phyloP scores from a whole-genome alignment of 2,329 filamentous ascomycete genomes.

The Sporothrix inflata region DNA sequence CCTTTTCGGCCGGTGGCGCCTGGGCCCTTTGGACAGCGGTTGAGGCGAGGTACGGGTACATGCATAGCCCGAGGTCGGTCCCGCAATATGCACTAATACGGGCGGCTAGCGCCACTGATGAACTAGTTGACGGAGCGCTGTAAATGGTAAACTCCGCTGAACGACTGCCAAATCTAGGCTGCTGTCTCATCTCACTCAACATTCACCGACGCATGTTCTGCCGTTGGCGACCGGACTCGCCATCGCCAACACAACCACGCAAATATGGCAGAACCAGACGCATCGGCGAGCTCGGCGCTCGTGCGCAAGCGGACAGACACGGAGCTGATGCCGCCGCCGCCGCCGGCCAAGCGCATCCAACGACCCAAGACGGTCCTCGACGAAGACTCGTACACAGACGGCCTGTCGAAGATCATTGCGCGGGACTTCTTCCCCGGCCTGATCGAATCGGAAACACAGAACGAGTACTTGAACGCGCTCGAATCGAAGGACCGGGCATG shows the following conservation, averaged over 20 bases:
- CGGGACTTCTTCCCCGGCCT: conserved; percentile 96
- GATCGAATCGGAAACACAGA: conserved; percentile 80
- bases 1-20: background rate
- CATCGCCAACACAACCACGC: background rate
- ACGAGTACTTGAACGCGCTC: conserved; percentile 89
- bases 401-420: conserved; percentile 90
- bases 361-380: conserved; percentile 84
- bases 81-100: background rate
- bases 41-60: background rate
- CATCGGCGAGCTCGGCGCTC: conserved; percentile 58
- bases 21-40: background rate
- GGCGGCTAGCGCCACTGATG: background rate
- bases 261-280: conserved; percentile 28
- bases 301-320: conserved; percentile 69
- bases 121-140: background rate
- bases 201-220: background rate
- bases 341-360: conserved; percentile 85
- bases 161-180: background rate
- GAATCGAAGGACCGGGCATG: conserved; percentile 83
- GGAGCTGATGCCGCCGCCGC: conserved; percentile 86
- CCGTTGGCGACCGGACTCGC: background rate
- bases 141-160: background rate
- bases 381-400: conserved; percentile 90
- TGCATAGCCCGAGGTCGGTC: background rate
- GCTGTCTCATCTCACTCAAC: background rate